phyloP scores from a whole-genome alignment of 2,329 filamentous ascomycete genomes.

The Xylariaceae sp. region DNA sequence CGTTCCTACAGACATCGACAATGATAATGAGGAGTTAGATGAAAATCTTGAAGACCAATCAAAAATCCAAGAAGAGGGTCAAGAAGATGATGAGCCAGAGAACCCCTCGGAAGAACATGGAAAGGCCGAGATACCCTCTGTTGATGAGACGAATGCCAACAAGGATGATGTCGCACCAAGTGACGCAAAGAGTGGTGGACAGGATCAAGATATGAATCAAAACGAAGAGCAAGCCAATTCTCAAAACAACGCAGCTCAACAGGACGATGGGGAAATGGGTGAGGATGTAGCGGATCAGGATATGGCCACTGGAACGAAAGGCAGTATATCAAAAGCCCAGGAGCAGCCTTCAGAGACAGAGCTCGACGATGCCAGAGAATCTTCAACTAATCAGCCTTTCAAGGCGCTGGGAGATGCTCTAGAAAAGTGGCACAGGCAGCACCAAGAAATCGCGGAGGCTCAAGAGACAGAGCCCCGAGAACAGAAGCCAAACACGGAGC shows the following conservation, averaged over 20 bases:
- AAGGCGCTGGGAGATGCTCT: conserved; percentile 93
- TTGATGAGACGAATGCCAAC: conserved; percentile 54
- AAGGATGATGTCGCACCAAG: conserved; percentile 66
- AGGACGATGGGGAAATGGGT: conserved; percentile 67
- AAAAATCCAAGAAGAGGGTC: conserved; percentile 38
- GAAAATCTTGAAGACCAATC: conserved; percentile 44
- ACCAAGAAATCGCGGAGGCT: conserved; percentile 75
- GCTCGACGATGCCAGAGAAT: conserved; percentile 45
- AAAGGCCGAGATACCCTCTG: conserved; percentile 28
- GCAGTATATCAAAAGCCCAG: conserved; percentile 52
- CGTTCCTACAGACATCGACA: conserved; percentile 49
- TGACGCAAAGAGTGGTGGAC: conserved; percentile 65
- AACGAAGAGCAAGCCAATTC: conserved; percentile 65
- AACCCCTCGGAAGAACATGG: conserved; percentile 39
- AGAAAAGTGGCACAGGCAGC: conserved; percentile 89
- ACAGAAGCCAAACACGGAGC: conserved; percentile 52
- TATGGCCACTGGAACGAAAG: conserved; percentile 65
- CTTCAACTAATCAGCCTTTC: conserved; percentile 69
- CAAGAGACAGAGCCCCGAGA: conserved; percentile 57
- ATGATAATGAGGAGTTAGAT: conserved; percentile 58
- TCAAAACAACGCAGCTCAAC: conserved; percentile 62
- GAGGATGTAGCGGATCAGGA: conserved; percentile 67
- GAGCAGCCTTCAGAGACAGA: conserved; percentile 49
- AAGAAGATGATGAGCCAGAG: conserved; percentile 38
- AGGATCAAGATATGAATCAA: conserved; percentile 66